These are phyloP conservation scores for Lithohypha guttulata DNA, from an alignment of 2,329 filamentous ascomycete species.

Conservation along the genomic window DNA sequence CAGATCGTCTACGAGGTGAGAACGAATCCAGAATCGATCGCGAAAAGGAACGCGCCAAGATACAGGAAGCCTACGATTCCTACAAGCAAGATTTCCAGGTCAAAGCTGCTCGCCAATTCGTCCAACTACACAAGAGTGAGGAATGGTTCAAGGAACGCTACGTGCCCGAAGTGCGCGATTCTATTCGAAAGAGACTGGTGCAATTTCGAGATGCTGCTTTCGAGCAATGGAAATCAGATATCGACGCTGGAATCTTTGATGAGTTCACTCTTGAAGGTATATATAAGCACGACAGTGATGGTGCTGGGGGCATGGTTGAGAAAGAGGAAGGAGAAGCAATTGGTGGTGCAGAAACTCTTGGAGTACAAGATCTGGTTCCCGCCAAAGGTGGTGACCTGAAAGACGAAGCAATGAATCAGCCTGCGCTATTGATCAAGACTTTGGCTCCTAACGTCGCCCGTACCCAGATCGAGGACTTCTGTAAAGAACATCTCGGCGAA, in stretches of 20 bases:
- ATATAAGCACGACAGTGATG: constrained; percentile 85
- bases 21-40: constrained; percentile 52
- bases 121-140: constrained; percentile 83
- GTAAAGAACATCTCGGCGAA: constrained; percentile 86
- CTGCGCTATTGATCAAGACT: constrained; percentile 93
- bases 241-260: constrained; percentile 78
- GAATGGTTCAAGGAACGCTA: constrained; percentile 98
- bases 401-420: constrained; percentile 78
- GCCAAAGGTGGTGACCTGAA: constrained; percentile 73
- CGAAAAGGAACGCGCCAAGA: constrained; percentile 51
- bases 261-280: constrained; percentile 91
- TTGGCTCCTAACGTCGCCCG: constrained; percentile 93
- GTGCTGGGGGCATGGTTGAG: constrained; percentile 71
- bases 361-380: constrained; percentile 82
- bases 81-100: constrained; percentile 57
- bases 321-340: constrained; percentile 94
- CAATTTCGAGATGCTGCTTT: constrained; percentile 71
- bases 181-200: constrained; percentile 63
- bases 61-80: constrained; percentile 53
- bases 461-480: constrained; percentile 85
- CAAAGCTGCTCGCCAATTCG: constrained; percentile 77
- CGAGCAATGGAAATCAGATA: constrained; percentile 77
- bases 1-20: constrained; percentile 49
- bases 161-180: constrained; percentile 67
- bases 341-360: constrained; percentile 81